Conservation (phyloP, 352 stramenopile genomes). For the Pythium rhizo-oryzae region DNA sequence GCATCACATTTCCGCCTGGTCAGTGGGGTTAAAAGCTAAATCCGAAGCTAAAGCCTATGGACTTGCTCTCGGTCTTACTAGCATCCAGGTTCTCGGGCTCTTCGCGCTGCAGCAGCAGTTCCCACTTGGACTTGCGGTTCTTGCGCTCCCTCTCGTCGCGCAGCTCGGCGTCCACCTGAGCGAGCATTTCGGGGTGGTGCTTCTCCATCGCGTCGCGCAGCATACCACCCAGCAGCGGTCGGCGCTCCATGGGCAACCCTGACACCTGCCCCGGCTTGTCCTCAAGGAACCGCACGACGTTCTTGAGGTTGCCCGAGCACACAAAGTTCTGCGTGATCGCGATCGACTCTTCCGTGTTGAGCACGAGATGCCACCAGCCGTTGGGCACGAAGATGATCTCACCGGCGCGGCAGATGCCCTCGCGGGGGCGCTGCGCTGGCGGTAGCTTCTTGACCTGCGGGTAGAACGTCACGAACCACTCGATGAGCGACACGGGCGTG, state of each 20-base stretch:
- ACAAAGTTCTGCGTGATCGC: conserved; percentile 96
- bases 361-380: conserved; percentile 93
- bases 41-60: conserved; percentile 48
- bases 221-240: conserved; percentile 40
- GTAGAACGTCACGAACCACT: conserved; percentile 97
- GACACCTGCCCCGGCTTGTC: conserved; percentile 89
- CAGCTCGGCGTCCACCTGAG: conserved; percentile 52
- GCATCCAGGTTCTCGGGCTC: not conserved
- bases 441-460: conserved; percentile 72
- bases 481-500: conserved; percentile 93
- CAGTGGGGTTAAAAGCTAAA: conserved; percentile 45
- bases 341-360: conserved; percentile 91
- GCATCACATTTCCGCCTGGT: no score
- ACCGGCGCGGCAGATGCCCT: conserved; percentile 80
- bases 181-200: conserved; percentile 49
- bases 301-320: conserved; percentile 76
- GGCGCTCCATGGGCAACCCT: conserved; percentile 52
- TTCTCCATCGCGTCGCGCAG: conserved; percentile 50
- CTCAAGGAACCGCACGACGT: conserved; percentile 80
- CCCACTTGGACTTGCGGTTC: conserved; percentile 78
- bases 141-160: conserved; percentile 56
- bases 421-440: conserved; percentile 58
- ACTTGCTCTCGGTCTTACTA: conserved; percentile 11
- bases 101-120: conserved; percentile 46
- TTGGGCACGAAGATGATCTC: conserved; percentile 94